Evolutionary conservation across 2,329 filamentous ascomycete species (phyloP), one percentile per base, ranked within the genome.

Genomic region (Mycosphaerella arachidis): DNA sequence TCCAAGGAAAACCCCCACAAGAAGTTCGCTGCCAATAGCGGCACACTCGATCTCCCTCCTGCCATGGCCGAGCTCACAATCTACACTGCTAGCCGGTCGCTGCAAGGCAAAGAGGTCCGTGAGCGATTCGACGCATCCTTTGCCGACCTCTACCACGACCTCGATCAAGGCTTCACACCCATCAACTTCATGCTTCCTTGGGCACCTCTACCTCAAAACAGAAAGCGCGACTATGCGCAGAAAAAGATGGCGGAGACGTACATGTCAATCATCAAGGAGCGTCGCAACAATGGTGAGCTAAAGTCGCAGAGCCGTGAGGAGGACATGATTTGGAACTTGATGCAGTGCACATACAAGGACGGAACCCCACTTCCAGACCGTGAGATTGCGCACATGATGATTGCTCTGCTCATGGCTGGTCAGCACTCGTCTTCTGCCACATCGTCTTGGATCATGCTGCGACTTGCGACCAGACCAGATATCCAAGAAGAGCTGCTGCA

Each of bases 311-410:
- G 64, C 37, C 58, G 67, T 5, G 73, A 75, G 61, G 80, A 84
- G 60, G 91, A 96, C 76, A 95, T 96, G 82, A 92, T 96, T 76
- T 92, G 89, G 85, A 91, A 94, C 71, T 79, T 96, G 65, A 94
- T 95, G 91, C 86, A 85, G 68, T 91, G 87, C 68, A 82, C 80
- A 27, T 96, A 96, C 83, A 96, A 95, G 80, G 85, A 93, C 68
- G 91, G 91, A 67, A 86, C 80, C 43, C 81, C 81, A 6, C 82
- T 95, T n/a, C 88, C 91, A 16, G 91, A 96, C 71, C 82, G 88
- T 70, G 91, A 96, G 75, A 84, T 95, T 60, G 91, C 91, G 24
- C 89, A 94, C 77, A 93, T 96, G 84, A 93, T 96, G 90, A 96
- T 96, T 75, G 91, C 91, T 6, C 83, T 96, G 24, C 85, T 96